Evolutionary conservation across 495 filamentous ascomycete genomes (phyloP).

Genomic region (Xylaria flabelliformis): DNA sequence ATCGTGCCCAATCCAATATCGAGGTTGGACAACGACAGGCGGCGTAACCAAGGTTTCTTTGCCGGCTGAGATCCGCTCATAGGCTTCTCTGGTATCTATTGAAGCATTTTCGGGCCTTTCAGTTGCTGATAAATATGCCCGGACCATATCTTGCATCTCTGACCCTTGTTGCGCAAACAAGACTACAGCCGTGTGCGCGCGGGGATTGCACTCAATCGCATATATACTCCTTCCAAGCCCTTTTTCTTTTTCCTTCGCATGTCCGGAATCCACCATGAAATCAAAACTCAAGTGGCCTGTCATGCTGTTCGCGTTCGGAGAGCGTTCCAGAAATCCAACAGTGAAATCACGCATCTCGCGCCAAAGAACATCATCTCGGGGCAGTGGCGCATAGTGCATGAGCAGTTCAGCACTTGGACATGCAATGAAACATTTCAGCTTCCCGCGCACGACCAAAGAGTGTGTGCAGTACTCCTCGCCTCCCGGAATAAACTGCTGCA

Average conservation of each 20-base stretch:
- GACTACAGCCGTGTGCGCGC: constrained; percentile 65
- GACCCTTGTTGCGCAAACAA: constrained; percentile 49
- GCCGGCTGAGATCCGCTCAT: not conserved
- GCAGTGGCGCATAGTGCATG: constrained; percentile 68
- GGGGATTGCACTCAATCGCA: constrained; percentile 69
- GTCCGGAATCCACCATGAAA: constrained; percentile 60
- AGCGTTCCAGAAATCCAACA: constrained; percentile 55
- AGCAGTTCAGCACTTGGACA: constrained; percentile 63
- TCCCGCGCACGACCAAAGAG: constrained; percentile 64
- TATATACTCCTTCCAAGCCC: constrained; percentile 48
- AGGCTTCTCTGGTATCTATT: constrained; percentile 9
- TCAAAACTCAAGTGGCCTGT: constrained; percentile 76
- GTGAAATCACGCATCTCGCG: constrained; percentile 68
- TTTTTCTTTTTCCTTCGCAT: not conserved
- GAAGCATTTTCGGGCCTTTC: constrained; percentile 28
- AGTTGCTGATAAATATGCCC: constrained; percentile 48
- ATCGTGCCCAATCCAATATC: constrained; percentile 68
- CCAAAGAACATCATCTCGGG: constrained; percentile 57
- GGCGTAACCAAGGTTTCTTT: constrained; percentile 31
- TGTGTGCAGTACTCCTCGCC: constrained; percentile 72
- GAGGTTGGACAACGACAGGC: constrained; percentile 40
- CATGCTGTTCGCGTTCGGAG: constrained; percentile 46
- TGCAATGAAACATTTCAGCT: constrained; percentile 67
- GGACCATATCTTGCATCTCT: constrained; percentile 43
- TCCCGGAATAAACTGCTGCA: constrained; percentile 70